A percentile compares a stretch with the other conserved stretches of the same genome.
These are phyloP conservation scores for Trichosporon asahii DNA, from an alignment of 1,284 basidiomycete genomes.

Conservation along the genomic window DNA sequence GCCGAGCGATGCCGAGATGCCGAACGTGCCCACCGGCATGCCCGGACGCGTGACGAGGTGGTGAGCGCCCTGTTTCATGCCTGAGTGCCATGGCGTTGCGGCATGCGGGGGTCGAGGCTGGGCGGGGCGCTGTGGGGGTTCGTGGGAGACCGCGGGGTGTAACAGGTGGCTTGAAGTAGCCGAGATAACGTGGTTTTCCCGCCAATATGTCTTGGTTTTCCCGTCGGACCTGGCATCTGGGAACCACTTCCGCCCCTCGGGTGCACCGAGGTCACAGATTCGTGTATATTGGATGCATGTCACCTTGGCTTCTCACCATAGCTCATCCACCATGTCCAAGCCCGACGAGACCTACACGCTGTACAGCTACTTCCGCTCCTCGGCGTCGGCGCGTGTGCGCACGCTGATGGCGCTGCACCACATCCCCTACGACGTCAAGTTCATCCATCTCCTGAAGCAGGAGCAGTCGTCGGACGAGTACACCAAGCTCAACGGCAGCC, in stretches of 20 bases:
- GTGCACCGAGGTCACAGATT: neutral
- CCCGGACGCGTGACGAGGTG: too few relatives aligned
- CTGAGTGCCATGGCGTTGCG: neutral
- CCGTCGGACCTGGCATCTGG: neutral
- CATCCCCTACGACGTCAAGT: slow-evolving; percentile 12
- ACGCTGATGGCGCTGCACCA: slow-evolving; percentile 20
- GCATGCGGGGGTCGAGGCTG: neutral
- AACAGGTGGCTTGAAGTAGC: neutral
- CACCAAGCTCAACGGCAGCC: slow-evolving; percentile 15
- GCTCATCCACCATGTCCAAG: neutral
- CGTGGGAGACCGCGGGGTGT: neutral
- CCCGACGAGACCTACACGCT: slow-evolving; percentile 16
- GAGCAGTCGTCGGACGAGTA: slow-evolving; percentile 18
- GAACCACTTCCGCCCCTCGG: neutral
- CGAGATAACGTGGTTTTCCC: neutral
- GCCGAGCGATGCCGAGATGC: neutral
- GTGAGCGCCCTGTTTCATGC: neutral
- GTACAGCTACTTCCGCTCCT: slow-evolving; percentile 26
- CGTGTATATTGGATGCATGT: neutral
- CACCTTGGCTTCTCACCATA: neutral
- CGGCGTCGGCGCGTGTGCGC: slow-evolving; percentile 23
- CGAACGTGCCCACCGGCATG: neutral
- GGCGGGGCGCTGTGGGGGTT: neutral
- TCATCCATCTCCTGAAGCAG: slow-evolving; percentile 19
- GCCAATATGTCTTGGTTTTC: neutral